Base-by-base conservation (phyloP, 805 yeast genomes). In the Kazachstania taianensis region DNA sequence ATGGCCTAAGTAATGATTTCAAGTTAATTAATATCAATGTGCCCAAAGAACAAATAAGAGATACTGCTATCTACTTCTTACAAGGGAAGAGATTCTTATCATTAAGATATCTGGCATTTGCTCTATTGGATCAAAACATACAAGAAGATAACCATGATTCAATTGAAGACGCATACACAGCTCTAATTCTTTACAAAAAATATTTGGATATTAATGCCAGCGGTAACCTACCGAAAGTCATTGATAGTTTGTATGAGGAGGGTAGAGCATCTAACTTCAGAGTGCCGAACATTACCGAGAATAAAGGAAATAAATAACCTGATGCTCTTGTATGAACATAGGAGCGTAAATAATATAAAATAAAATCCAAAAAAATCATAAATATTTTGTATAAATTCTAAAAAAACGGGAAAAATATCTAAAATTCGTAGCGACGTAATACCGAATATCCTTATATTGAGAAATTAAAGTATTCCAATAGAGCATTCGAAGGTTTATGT, bases 111-210 rank as follows among this genome's bases (percentile, higher is more conserved):
- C 63, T 92, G 53, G 85, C 94, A 9, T 86, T 86, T 69, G 75
- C 75, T 20, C 66, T 89, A 32, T 65, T 92, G 36, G 72, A 71
- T 23, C 77, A 75, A 42, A 70, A 75, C 33, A 94, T 94, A 22
- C 99, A 92, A 56, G 76, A 75, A 3, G 94, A 92, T 2, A 89
- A 89, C 52, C 99, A 92, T 59, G 97, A 94, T 55, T 89, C 97
- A 1, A 86, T 92, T 30, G 98, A 92, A 52, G 99, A 92, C 63
- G 96, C 99, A 0, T 64, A 68, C 38, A 80, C 94, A 8, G 97
- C 99, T 0, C 66, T 92, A 46, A 58, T 72, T 30, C 62, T 92
- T 24, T 94, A 83, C 62, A 72, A 74, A 41, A 76, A 74, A 49
- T 89, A 83, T 51, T 58, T 72, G 49, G 78, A 79, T 43, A 65